These are phyloP conservation scores for Fusarium sp. DNA, from an alignment of 2,329 filamentous ascomycete species.

Conservation along the genomic window DNA sequence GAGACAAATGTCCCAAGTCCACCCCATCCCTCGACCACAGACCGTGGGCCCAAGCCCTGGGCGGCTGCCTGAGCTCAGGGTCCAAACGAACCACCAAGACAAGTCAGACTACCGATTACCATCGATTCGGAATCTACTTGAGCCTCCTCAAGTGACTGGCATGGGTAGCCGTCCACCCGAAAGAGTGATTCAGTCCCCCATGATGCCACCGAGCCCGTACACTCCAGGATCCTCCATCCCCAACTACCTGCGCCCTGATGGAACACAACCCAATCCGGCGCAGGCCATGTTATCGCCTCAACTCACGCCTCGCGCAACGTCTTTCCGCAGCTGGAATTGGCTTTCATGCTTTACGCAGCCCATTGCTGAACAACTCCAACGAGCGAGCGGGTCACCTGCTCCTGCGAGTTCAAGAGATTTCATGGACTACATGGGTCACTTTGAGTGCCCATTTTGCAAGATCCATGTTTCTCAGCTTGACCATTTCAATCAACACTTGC, in stretches of 20 bases:
- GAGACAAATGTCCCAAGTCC: neutral
- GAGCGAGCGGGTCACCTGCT: neutral
- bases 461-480: neutral
- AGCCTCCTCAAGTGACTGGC: neutral
- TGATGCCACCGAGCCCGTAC: neutral
- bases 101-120: neutral
- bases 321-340: neutral
- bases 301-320: neutral
- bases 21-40: neutral
- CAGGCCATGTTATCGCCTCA: neutral
- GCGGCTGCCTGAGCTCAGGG: neutral
- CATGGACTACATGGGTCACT: constrained; percentile 1
- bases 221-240: neutral
- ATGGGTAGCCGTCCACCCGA: neutral
- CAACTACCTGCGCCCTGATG: neutral
- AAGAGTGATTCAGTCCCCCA: neutral
- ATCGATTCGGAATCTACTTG: neutral
- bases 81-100: neutral
- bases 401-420: neutral
- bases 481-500: constrained; percentile 9
- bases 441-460: constrained; percentile 19
- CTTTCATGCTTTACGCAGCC: neutral
- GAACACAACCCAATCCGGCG: neutral
- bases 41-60: neutral
- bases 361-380: neutral